Conservation (phyloP, 495 filamentous ascomycete species). For the Hypoxylon rickii region DNA sequence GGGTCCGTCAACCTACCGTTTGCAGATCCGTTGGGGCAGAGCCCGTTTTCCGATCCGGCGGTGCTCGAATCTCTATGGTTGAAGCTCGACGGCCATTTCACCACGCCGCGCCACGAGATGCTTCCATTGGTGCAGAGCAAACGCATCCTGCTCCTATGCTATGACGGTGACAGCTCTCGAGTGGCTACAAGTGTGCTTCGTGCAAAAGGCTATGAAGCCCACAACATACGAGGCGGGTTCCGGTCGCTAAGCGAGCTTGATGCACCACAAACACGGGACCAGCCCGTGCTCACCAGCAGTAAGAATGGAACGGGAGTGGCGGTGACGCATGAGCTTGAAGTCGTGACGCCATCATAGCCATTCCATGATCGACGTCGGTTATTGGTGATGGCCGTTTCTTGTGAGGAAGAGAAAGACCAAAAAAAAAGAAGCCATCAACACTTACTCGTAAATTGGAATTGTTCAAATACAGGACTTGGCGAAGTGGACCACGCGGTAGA, state of each 20-base stretch:
- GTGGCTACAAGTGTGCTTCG: slow-evolving; percentile 59
- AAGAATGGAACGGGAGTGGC: slow-evolving; percentile 14
- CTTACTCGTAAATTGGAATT: too few relatives aligned
- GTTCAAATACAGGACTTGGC: too few relatives aligned
- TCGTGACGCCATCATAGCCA: slow-evolving; percentile 13
- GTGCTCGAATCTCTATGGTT: slow-evolving; percentile 53
- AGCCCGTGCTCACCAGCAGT: neutral
- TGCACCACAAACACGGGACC: neutral
- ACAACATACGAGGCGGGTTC: slow-evolving; percentile 54
- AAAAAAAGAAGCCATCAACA: too few relatives aligned
- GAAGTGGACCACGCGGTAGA: too few relatives aligned
- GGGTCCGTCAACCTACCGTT: slow-evolving; percentile 53
- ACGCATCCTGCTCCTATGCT: slow-evolving; percentile 55
- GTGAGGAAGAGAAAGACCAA: too few relatives aligned
- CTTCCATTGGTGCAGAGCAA: slow-evolving; percentile 35
- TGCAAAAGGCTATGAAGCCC: slow-evolving; percentile 54
- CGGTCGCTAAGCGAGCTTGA: slow-evolving; percentile 9
- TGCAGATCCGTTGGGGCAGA: slow-evolving; percentile 35
- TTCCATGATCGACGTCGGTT: too few relatives aligned
- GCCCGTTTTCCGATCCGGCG: slow-evolving; percentile 51
- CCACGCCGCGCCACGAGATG: slow-evolving; percentile 24
- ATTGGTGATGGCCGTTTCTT: too few relatives aligned
- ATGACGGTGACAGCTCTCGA: slow-evolving; percentile 58
- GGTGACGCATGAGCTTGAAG: slow-evolving; percentile 15
- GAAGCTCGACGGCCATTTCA: slow-evolving; percentile 45